phyloP scores from a whole-genome alignment of 495 filamentous ascomycete genomes.

The Clohesyomyces aquaticus region DNA sequence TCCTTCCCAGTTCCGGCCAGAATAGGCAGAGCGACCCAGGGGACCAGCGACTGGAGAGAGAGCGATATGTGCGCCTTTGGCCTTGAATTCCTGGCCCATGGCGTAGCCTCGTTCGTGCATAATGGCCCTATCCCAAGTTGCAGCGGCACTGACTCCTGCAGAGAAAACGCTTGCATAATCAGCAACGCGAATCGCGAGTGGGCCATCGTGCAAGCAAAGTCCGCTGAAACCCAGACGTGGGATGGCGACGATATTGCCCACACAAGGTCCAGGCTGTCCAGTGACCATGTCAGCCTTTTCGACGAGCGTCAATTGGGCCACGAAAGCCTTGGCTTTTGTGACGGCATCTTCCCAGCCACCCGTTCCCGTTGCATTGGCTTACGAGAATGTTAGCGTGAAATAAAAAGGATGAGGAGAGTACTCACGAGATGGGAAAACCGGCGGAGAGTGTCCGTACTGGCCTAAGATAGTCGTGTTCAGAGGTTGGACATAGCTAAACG shows the following conservation, averaged over 20 bases:
- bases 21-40: conserved; percentile 54
- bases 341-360: conserved; percentile 26
- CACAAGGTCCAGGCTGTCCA: conserved; percentile 49
- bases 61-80: conserved; percentile 40
- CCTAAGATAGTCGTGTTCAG: conserved; percentile 16
- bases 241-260: conserved; percentile 56
- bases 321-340: conserved; percentile 56
- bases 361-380: conserved; percentile 47
- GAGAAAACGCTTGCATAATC: conserved; percentile 60
- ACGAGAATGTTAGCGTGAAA: conserved; percentile 17
- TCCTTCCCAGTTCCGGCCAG: conserved; percentile 64
- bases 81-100: conserved; percentile 41
- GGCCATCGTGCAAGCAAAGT: conserved; percentile 66
- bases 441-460: conserved; percentile 14
- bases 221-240: conserved; percentile 62
- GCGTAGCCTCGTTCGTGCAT: conserved; percentile 33
- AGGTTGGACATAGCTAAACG: conserved; percentile 24
- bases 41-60: conserved; percentile 60
- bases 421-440: conserved; percentile 23
- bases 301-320: conserved; percentile 60
- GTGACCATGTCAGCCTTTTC: conserved; percentile 64
- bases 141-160: conserved; percentile 31
- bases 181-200: conserved; percentile 61
- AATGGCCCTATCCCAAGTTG: conserved; percentile 34
- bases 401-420: conserved; percentile 38